Evolutionary conservation across 306 rosid species (phyloP), one percentile per base, ranked within the genome.

Genomic region (Rosa lucieae): DNA sequence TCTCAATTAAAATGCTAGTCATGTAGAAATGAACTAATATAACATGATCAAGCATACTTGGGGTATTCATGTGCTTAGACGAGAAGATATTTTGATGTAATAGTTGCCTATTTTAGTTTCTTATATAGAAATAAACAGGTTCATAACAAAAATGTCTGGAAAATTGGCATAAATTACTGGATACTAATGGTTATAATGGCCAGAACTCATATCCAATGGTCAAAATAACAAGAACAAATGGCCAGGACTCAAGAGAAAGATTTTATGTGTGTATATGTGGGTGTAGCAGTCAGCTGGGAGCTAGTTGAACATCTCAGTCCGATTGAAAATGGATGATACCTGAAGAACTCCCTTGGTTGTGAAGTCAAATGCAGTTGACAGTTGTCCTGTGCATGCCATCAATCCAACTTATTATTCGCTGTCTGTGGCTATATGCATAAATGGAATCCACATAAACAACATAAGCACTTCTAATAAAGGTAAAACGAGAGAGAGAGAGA

Each of bases 281-380:
- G 4, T 58, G 35, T 47, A 29, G 58, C 55, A 35, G 6, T 12
- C 40, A 11, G 37, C 5, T 44, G 53, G 26, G 11, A 32, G 35
- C 35, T 32, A 53, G 35, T 52, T 68, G 51, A 70, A 61, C 12
- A 15, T 75, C 46, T 46, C 71, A 43, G 53, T 5, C 29, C 10
- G 40, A n/a, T 8, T 11, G 58, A 13, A 56, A 72, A 37, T 39
- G 49, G 59, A 77, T 69, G 59, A 58, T 83, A 94, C 97, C 98
- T 94, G 98, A 66, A 94, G 96, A 82, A 92, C 81, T 75, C 98
- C 98, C 84, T 94, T 94, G 17, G 96, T 90, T 70, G 98, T 94
- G 82, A 94, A 94, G 86, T 92, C 98, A 76, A 92, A 94, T 58
- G 97, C 98, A 81, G 93, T 80, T 78, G 98, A 89, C 77, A 88